Evolutionary conservation across 1,284 basidiomycete genomes (phyloP).

Genomic region (Sporisorium graminicola): DNA sequence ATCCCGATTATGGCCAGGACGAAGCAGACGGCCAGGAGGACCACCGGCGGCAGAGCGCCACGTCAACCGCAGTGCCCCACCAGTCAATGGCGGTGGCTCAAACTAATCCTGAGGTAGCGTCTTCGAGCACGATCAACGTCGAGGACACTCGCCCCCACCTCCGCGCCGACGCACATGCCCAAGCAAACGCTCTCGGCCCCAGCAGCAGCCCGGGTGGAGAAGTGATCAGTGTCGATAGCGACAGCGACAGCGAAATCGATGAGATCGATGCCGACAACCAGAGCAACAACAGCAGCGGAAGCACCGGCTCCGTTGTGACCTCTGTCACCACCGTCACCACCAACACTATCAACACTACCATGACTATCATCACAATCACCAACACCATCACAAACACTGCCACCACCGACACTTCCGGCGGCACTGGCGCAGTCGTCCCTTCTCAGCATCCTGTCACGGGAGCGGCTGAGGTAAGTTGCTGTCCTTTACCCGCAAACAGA

Average conservation of each 20-base stretch:
- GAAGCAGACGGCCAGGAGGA: background rate
- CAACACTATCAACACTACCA: background rate
- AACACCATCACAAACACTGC: background rate
- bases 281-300: background rate
- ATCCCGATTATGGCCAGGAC: background rate
- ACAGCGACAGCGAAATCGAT: no score
- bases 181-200: background rate
- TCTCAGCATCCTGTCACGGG: background rate
- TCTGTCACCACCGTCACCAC: background rate
- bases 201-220: background rate
- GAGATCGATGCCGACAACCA: no score
- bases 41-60: slow-evolving; percentile 12
- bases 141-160: background rate
- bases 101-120: background rate
- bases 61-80: background rate
- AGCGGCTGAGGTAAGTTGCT: background rate
- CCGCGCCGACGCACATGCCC: background rate
- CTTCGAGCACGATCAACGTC: background rate
- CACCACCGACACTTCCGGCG: background rate
- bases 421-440: background rate
- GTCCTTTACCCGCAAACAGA: no score
- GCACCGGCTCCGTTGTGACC: no score
- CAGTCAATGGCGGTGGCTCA: no score
- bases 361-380: no score
- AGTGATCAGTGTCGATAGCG: background rate